Base-by-base conservation (phyloP, 2,329 filamentous ascomycete genomes). In the Talaromyces albobiverticillius region DNA sequence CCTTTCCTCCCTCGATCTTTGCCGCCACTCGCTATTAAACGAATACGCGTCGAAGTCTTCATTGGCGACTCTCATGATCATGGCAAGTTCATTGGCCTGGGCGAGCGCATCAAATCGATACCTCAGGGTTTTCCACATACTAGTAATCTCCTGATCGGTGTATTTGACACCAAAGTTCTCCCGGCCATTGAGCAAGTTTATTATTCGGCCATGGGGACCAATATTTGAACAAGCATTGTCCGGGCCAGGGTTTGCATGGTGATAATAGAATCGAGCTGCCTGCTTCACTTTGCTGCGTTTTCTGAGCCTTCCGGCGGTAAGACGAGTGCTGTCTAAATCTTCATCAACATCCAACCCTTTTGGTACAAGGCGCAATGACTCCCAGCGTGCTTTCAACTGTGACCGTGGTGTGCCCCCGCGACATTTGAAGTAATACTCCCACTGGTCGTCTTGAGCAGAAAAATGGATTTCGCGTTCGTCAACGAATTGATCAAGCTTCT, bases 361-460 rank as follows among this genome's bases (percentile, higher is more conserved):
- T 3, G 41, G 41, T 9, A 43, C 20, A 22, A 11, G 5, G 22
- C 38, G 49, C 13, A 51, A 25, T 18, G 49, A 31, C 13, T 45
- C 56, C 59, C 59, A 61, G 42, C 54, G 57, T 31, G 38, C 31
- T 38, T 59, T 55, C 41, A 49, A 57, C 34, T 55, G 47, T 42
- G 53, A 40, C 14, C 61, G 54, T 5, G 57, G 56, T 31, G 60
- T 38, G 7, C 54, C 57, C 18, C 51, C 47, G 14, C 60, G 56
- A 18, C 36, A 46, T 36, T 51, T 49, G 51, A 53, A 57, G 29
- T 57, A 43, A 8, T 31, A 38, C 23, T 57, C 58, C 59, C 59
- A 62, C 40, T 55, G 50, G 32, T 60, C 57, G 42, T 62, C 50
- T 46, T 59, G 57, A 41, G 60, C 60, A 22, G 53, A 46, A 48